Evolutionary conservation across 345 rosid genomes (phyloP).

Genomic region (Orychophragmus violaceus): DNA sequence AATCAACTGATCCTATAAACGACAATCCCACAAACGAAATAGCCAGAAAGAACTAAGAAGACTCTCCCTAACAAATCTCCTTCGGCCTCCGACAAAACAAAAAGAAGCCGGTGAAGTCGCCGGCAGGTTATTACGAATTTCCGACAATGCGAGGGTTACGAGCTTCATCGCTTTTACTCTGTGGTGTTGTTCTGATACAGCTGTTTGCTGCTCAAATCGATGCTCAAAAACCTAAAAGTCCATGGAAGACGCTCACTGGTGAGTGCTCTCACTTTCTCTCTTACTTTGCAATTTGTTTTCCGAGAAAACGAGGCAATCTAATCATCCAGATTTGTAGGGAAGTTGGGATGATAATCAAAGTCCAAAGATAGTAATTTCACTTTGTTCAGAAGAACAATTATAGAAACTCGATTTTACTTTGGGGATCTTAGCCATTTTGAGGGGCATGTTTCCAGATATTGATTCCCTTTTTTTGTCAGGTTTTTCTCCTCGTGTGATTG

Average conservation of each 20-base stretch:
- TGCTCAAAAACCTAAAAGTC: slow-evolving; percentile 53
- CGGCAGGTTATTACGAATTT: background rate
- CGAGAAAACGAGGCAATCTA: background rate
- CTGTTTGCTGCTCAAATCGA: slow-evolving; percentile 37
- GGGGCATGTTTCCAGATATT: background rate
- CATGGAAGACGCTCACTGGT: slow-evolving; percentile 59
- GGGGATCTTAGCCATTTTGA: too few species aligned
- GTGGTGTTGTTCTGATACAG: slow-evolving; percentile 29
- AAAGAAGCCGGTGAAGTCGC: slow-evolving; percentile 1
- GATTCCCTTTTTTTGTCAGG: slow-evolving; percentile 36
- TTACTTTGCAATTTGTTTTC: background rate
- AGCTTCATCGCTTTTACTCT: slow-evolving; percentile 24
- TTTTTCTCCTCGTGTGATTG: slow-evolving; percentile 53
- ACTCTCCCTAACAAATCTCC: background rate
- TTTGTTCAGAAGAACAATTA: background rate
- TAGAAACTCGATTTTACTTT: background rate
- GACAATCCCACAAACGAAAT: background rate
- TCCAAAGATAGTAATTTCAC: background rate
- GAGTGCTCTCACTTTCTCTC: slow-evolving; percentile 6
- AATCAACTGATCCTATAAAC: slow-evolving; percentile 14
- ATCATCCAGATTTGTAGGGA: too few species aligned
- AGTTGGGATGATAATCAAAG: too few species aligned
- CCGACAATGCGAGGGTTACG: slow-evolving; percentile 19
- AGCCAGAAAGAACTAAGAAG: background rate
- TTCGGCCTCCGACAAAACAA: background rate